A percentile compares a stretch with the other conserved stretches of the same genome.
Evolutionary conservation across 495 filamentous ascomycete species (phyloP).

Genomic region (Penicillium coffeae): DNA sequence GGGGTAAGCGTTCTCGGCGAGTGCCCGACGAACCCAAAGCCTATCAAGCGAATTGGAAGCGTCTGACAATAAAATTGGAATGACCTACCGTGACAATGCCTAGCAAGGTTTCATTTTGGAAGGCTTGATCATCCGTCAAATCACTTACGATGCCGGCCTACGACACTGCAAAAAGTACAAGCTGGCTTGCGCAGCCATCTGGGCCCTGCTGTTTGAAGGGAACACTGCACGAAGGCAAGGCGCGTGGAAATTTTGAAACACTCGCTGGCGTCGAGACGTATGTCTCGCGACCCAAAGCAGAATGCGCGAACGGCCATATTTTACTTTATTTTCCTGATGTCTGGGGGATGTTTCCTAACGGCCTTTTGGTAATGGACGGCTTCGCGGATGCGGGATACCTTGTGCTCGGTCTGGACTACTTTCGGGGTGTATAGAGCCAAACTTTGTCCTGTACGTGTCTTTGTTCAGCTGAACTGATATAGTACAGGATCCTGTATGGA

Average conservation of each 20-base stretch:
- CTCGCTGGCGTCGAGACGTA: constrained; percentile 3
- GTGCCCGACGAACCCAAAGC: background rate
- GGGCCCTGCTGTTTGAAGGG: constrained; percentile 1
- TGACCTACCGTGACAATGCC: background rate
- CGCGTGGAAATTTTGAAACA: background rate
- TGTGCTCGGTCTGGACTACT: constrained; percentile 1
- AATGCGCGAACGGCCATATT: background rate
- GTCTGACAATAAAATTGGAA: background rate
- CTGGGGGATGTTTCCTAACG: constrained; percentile 1
- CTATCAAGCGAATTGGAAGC: background rate
- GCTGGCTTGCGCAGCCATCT: constrained; percentile 1
- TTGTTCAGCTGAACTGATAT: background rate
- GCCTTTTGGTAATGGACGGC: constrained; percentile 3
- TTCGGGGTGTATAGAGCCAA: constrained; percentile 1
- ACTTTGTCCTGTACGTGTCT: background rate
- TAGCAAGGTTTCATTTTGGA: too few species aligned
- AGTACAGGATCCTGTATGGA: constrained; percentile 5
- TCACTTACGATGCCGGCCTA: background rate
- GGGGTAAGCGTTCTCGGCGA: background rate
- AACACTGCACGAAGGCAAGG: constrained; percentile 10
- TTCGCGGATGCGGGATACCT: constrained; percentile 4
- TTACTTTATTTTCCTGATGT: constrained; percentile 5
- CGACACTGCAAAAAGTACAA: background rate
- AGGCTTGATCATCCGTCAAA: too few species aligned
- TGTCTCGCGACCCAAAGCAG: background rate